These are phyloP conservation scores for Thraustochytrium striatum DNA, from an alignment of 352 stramenopile species.

Conservation along the genomic window DNA sequence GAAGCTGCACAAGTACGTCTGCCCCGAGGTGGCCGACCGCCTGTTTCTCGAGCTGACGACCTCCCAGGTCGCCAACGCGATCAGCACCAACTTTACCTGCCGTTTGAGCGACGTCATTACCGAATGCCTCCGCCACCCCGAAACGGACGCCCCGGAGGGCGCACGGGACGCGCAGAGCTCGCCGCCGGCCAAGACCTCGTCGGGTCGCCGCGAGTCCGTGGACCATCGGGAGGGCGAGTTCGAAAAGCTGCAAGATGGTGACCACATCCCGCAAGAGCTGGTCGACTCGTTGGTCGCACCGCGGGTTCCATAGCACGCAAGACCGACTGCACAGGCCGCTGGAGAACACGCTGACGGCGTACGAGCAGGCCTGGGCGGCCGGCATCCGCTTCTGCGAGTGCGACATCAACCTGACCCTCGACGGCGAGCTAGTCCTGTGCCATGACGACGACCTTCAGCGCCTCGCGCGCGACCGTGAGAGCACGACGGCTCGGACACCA, in stretches of 20 bases:
- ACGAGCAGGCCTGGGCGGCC: conserved; percentile 59
- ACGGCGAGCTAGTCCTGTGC: conserved; percentile 62
- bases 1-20: not conserved
- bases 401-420: conserved; percentile 63
- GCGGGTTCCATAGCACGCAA: conserved; percentile 60
- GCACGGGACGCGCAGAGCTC: no score
- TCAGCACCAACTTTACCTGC: not conserved
- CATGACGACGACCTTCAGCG: conserved; percentile 61
- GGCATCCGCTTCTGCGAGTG: conserved; percentile 63
- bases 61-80: not conserved
- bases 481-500: conserved; percentile 50
- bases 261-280: no score
- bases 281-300: no score
- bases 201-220: no score
- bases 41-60: not conserved
- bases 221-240: no score
- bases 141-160: no score
- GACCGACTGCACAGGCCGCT: conserved; percentile 58
- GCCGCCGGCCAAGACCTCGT: no score
- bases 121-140: no score
- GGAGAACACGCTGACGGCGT: conserved; percentile 62
- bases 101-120: not conserved
- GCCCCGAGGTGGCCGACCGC: not conserved
- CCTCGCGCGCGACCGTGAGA: conserved; percentile 56
- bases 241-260: no score